Base-by-base conservation (phyloP, 352 stramenopile genomes). In the Phytophthora melonis region DNA sequence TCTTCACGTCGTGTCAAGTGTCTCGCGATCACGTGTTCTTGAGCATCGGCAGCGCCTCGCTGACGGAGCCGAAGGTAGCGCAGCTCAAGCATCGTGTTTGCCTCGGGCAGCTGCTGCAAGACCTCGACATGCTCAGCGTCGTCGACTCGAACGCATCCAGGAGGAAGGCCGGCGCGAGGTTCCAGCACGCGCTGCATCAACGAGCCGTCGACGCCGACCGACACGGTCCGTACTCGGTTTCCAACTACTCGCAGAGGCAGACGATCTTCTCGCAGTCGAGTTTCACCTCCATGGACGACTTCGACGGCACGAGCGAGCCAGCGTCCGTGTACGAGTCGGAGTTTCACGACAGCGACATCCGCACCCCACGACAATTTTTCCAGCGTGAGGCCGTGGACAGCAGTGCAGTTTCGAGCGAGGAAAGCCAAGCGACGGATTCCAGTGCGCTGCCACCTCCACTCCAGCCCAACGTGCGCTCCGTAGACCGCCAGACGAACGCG, bases 1-100 rank as follows among this genome's bases (percentile, higher is more conserved):
- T 92, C 50, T 89, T 94, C 67, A 86, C 83, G 10, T 92, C 86
- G 1, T 91, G 86, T 25, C 84, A 94, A 85, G 86, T 93, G 21
- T 91, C 86, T 3, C 81, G 70, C 0, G 84, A 93, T 43, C 86
- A 93, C 60, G 87, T 92, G 56, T 91, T 87, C 57, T 84, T 88
- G 83, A 93, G 83, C 25, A 66, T 93, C 36, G 81, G 86, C 27
- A 92, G 81, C 50, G 86, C 87, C 19, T 90, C 86, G n/a, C 55
- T 92, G 4, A 85, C 76, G 10, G 79, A 92, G 27, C 77, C 87
- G 0, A 90, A 86, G 55, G 83, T 94, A 25, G 73, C 75, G 2
- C 82, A 87, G 23, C 19, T 94, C 25, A 90, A 87, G 27, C 87
- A 93, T 49, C 81, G 87, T 39, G 67, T 94, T 8, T 85, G 76